Evolutionary conservation across 495 filamentous ascomycete species (phyloP), one percentile per base, ranked within the genome.

Genomic region (Aspergillus leporis): DNA sequence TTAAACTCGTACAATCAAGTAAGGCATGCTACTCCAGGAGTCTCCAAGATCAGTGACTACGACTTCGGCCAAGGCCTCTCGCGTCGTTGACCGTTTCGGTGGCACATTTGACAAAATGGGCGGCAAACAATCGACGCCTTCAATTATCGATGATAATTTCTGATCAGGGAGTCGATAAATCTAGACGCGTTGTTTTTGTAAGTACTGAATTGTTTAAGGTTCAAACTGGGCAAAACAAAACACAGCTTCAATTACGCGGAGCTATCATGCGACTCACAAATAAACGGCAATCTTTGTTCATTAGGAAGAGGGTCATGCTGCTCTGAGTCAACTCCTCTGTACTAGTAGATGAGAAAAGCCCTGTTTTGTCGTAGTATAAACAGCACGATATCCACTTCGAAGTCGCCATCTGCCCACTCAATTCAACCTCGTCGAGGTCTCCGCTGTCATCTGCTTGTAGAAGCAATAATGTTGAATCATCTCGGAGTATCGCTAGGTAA

Each of bases 41-140:
- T 96, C 91, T 12, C 94, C 94, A 43, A 98, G 80, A 57, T 97
- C 88, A 46, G 92, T 85, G 5, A 97, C 80, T 28, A 96, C 62
- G 28, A 93, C 81, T 67, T 98, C 92, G 19, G 83, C 83, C 5
- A 98, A 66, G 1, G 73, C 76, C 65, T 92, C 92, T 61, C 86
- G 87, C 9, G 82, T 80, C 34, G 83, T 84, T n/a, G 84, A 84
- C 67, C 87, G 83, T 66, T 87, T 86, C 13, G 83, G 85, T 58
- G 85, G 88, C 9, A 92, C 92, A 13, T 78, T 67, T 6, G 87
- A 90, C 22, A 98, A 73, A 12, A 91, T 78, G 0, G 91, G 87
- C 1, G 90, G 89, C 25, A 97, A 82, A 58, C 89, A 90, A 51
- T 87, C 84, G 14, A 98, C 79, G 3, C 87, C 87, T 57, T 92